phyloP scores from a whole-genome alignment of 176 grass and related monocot species.

The Cenchrus purpureus region DNA sequence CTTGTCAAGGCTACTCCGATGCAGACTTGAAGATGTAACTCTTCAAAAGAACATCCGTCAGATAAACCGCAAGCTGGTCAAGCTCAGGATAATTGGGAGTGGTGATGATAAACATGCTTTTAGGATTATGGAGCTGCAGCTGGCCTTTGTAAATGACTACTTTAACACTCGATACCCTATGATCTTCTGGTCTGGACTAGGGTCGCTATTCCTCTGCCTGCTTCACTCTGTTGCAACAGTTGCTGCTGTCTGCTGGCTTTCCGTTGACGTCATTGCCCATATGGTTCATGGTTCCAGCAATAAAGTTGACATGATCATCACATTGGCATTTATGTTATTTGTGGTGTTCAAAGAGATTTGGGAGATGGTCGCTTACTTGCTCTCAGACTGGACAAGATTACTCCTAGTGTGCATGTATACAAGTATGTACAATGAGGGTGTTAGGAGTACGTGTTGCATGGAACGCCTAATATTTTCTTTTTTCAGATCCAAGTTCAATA shows the following conservation, averaged over 20 bases:
- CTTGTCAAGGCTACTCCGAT: no score
- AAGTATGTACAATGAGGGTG: not conserved
- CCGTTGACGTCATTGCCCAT: not conserved
- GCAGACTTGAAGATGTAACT: no score
- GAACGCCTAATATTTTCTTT: not conserved
- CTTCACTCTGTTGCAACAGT: no score
- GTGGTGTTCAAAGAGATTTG: not conserved
- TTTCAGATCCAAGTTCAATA: not conserved
- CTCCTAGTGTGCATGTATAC: not conserved
- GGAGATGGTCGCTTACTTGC: constrained; percentile 27
- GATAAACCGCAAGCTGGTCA: not conserved
- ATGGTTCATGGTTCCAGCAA: not conserved
- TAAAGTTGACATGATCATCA: constrained; percentile 7
- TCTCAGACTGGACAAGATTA: constrained; percentile 15
- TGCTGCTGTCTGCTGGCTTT: not conserved
- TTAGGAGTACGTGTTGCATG: no score
- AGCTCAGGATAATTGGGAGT: not conserved
- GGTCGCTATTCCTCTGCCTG: not conserved
- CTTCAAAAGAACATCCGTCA: no score
- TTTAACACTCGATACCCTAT: constrained; percentile 31
- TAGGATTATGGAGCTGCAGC: not conserved
- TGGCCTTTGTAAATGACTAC: constrained; percentile 5
- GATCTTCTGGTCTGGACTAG: not conserved
- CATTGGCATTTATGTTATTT: not conserved
- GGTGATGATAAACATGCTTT: not conserved